Base-by-base conservation (phyloP, 192 early-diverging fungal genomes). In the Diversispora epigaea region DNA sequence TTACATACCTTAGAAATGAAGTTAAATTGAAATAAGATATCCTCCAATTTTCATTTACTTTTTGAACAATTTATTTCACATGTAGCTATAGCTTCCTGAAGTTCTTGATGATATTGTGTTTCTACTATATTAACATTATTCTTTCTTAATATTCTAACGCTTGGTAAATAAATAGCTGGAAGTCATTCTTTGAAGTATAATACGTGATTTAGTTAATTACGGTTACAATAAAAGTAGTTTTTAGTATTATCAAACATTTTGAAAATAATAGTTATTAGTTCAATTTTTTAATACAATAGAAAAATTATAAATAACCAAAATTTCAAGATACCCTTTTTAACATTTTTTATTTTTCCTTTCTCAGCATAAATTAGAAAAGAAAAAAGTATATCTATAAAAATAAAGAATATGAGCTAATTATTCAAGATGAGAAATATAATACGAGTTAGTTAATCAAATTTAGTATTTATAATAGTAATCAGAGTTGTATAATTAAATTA, bases 11-110 rank as follows among this genome's bases (percentile, higher is more conserved):
- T 63, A n/a, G 61, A 39, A 47, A 63, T 63, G 15, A 32, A 4
- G 25, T 63, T 15, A 63, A 63, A 63, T 41, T 63, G 61, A 10
- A 43, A 63, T 63, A 63, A 63, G 15, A 63, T 63, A 63, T 63
- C 25, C 61, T 63, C 32, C 15, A 39, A 15, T 19, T 63, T 63
- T 14, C 3, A 3, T 63, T 63, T 63, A 43, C 17, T 63, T 63
- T 15, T 44, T 44, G 61, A 63, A 63, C 40, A 7, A 15, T 39
- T 63, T 63, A 0, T 63, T 14, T 63, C 17, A 63, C 61, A 63
- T 63, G 17, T 14, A 4, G 0, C 32, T 63, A 63, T 63, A 63
- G 6, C 61, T 63, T 63, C 61, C 32, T 63, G 6, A 43, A 63
- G 32, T 63, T 44, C 7, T 39, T 3, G 61, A 1, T 32, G 3